Conservation (phyloP, 2,329 filamentous ascomycete species). For the Talaromyces amestolkiae region DNA sequence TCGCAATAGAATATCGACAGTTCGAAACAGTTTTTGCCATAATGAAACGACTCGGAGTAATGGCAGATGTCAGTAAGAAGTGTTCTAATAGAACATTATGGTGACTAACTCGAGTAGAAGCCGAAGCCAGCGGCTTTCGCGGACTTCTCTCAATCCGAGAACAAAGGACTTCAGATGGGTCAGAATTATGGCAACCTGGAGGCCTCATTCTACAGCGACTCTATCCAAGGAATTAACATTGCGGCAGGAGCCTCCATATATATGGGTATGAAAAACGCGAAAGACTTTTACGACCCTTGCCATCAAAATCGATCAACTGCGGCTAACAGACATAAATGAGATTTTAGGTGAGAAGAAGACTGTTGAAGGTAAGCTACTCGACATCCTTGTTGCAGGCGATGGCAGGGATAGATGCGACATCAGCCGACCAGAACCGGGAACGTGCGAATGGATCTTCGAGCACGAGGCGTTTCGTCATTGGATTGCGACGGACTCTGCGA, state of each 20-base stretch:
- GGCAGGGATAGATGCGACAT: constrained; percentile 9
- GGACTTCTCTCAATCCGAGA: constrained; percentile 6
- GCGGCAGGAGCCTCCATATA: constrained; percentile 9
- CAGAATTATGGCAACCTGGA: constrained; percentile 7
- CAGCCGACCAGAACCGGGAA: not conserved
- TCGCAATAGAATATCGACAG: not conserved
- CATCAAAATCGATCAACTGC: too few relatives aligned
- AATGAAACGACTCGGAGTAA: not conserved
- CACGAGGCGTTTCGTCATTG: constrained; percentile 1
- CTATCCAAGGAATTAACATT: not conserved
- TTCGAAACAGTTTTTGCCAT: not conserved
- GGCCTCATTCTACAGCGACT: constrained; percentile 6
- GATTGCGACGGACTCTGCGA: not conserved
- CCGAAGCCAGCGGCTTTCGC: not conserved
- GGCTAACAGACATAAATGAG: not conserved
- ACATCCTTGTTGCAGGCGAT: constrained; percentile 4
- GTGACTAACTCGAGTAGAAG: not conserved
- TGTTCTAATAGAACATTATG: too few relatives aligned
- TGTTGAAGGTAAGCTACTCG: constrained; percentile 7
- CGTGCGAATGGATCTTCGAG: constrained; percentile 1
- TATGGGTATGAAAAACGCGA: not conserved
- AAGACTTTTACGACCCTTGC: too few relatives aligned
- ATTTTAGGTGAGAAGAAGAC: not conserved
- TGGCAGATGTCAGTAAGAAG: constrained; percentile 2
- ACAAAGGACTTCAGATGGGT: constrained; percentile 11